phyloP scores from a whole-genome alignment of 2,329 filamentous ascomycete genomes.

The Gnomoniopsis smithogilvyi region DNA sequence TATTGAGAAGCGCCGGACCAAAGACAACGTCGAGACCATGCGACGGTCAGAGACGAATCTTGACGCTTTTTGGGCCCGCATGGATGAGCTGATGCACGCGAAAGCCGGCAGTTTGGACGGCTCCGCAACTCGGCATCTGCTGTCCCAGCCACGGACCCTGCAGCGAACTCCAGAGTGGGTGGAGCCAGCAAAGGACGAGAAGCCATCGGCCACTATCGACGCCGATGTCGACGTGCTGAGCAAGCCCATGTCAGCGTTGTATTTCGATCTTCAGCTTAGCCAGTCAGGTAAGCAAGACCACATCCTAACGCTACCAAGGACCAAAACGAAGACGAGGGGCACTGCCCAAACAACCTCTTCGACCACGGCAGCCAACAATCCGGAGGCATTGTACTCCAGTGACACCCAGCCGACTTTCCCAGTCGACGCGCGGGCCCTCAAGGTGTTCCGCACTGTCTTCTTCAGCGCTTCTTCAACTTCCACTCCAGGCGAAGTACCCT shows the following conservation, averaged over 20 bases:
- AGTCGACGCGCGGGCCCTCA: conserved; percentile 30
- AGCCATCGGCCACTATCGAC: neutral
- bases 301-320: conserved; percentile 4
- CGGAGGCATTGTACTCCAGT: neutral
- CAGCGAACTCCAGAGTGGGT: conserved; percentile 48
- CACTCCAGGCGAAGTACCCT: conserved; percentile 45
- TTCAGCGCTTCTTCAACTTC: conserved; percentile 27
- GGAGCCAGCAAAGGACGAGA: conserved; percentile 27
- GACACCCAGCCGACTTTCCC: conserved; percentile 15
- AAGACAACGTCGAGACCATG: conserved; percentile 41
- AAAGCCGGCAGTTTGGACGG: conserved; percentile 22
- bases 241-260: conserved; percentile 25
- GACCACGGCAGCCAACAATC: neutral
- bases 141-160: conserved; percentile 33
- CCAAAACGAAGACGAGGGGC: conserved; percentile 22
- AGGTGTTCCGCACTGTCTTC: conserved; percentile 40
- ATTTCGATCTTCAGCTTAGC: conserved; percentile 12
- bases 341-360: neutral
- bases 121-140: conserved; percentile 26
- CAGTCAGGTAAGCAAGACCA: neutral
- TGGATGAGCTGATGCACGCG: conserved; percentile 27
- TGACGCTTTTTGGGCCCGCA: conserved; percentile 41
- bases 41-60: conserved; percentile 43
- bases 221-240: neutral
- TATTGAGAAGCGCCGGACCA: conserved; percentile 40